Evolutionary conservation across 257 asterid genomes (phyloP).

Genomic region (Solanum phureja): DNA sequence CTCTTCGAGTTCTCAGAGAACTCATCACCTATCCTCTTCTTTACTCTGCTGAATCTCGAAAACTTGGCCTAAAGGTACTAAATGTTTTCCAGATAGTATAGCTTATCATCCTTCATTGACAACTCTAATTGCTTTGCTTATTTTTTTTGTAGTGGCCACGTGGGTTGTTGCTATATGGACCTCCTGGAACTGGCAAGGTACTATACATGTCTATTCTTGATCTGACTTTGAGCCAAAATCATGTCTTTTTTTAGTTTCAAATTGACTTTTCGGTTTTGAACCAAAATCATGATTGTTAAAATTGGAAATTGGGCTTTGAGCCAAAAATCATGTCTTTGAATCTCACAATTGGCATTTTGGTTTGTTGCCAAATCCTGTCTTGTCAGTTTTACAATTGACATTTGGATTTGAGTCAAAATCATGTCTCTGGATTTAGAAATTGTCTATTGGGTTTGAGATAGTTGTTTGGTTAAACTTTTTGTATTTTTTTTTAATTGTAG

Average conservation of each 20-base stretch:
- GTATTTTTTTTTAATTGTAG: slow-evolving; percentile 21
- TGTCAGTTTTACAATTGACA: neutral
- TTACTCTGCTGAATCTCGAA: too few relatives aligned
- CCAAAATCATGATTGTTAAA: neutral
- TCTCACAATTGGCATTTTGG: neutral
- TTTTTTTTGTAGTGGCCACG: slow-evolving; percentile 57
- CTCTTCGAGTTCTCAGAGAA: too few relatives aligned
- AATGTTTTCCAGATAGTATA: too few relatives aligned
- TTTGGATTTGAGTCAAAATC: neutral
- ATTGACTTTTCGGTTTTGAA: neutral
- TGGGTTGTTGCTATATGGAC: slow-evolving; percentile 90
- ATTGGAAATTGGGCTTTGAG: neutral
- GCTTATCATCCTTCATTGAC: neutral
- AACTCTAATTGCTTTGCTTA: neutral
- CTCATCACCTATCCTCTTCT: too few relatives aligned
- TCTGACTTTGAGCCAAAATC: neutral
- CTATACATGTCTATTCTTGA: neutral
- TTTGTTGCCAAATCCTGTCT: neutral
- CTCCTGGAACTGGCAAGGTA: slow-evolving; percentile 99
- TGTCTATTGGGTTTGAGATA: neutral
- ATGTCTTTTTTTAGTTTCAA: neutral
- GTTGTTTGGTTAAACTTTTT: neutral
- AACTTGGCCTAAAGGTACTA: too few relatives aligned
- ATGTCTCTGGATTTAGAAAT: neutral
- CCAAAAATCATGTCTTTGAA: neutral